phyloP scores from a whole-genome alignment of 176 grass and related monocot species.

The Pharus latifolius region DNA sequence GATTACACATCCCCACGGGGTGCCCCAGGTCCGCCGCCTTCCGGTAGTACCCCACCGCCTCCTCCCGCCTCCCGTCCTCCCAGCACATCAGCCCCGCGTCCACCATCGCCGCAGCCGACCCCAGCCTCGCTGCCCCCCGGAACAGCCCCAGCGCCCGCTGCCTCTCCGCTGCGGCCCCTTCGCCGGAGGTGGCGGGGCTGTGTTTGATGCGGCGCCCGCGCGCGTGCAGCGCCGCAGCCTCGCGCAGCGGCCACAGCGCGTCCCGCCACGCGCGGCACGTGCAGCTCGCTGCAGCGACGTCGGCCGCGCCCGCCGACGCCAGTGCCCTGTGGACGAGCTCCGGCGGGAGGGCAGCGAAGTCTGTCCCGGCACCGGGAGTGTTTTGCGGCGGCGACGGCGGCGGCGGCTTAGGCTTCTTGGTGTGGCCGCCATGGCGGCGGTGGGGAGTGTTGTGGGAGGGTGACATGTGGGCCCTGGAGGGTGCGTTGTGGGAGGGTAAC shows the following conservation, averaged over 20 bases:
- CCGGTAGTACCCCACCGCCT: constrained; percentile 39
- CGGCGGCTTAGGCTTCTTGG: constrained; percentile 9
- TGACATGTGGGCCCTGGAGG: neutral
- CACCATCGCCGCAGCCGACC: constrained; percentile 60
- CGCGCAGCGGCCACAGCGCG: constrained; percentile 55
- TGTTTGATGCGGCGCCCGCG: constrained; percentile 47
- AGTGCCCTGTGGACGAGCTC: constrained; percentile 34
- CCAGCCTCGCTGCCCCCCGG: constrained; percentile 43
- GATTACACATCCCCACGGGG: constrained; percentile 57
- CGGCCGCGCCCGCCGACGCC: constrained; percentile 10
- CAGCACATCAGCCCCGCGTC: constrained; percentile 67
- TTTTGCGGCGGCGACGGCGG: neutral
- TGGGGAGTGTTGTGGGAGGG: neutral
- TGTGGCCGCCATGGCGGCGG: neutral
- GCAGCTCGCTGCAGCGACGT: constrained; percentile 44
- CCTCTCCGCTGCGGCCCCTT: neutral
- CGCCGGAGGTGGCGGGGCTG: too few relatives aligned
- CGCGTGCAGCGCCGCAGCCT: constrained; percentile 49
- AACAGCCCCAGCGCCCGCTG: constrained; percentile 39
- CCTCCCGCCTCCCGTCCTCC: constrained; percentile 39
- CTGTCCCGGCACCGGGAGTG: neutral
- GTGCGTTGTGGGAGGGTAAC: neutral
- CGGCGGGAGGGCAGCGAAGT: constrained; percentile 40
- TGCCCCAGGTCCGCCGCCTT: constrained; percentile 50
- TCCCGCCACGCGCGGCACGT: constrained; percentile 59